phyloP scores from a whole-genome alignment of 352 stramenopile genomes.

The Globisporangium echinulatum region DNA sequence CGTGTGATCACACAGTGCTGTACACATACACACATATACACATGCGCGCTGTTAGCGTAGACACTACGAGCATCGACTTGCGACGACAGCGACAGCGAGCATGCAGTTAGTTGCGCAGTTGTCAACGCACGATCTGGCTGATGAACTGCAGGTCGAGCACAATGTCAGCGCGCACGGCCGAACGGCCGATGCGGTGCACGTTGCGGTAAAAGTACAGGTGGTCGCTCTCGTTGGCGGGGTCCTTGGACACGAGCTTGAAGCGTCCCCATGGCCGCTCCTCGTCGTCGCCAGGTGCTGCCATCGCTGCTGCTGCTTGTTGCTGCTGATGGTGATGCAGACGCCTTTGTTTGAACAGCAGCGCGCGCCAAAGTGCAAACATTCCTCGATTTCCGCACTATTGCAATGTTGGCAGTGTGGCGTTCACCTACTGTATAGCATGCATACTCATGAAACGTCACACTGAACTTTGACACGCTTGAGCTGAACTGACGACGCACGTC shows the following conservation, averaged over 20 bases:
- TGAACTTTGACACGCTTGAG: not conserved
- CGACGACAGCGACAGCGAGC: not conserved
- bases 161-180: slow-evolving; percentile 32
- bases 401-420: not conserved
- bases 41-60: not conserved
- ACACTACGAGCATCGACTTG: not conserved
- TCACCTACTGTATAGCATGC: no score
- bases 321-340: not conserved
- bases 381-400: not conserved
- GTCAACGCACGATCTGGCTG: slow-evolving; percentile 47
- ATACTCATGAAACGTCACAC: not conserved
- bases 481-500: not conserved
- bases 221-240: slow-evolving; percentile 42
- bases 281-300: not conserved
- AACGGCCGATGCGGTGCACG: slow-evolving; percentile 49
- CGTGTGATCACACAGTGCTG: slow-evolving; percentile 60
- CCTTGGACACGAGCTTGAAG: slow-evolving; percentile 56
- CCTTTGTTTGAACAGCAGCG: not conserved
- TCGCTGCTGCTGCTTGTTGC: not conserved
- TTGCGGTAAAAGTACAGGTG: slow-evolving; percentile 52
- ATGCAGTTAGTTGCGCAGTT: not conserved
- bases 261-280: slow-evolving; percentile 37
- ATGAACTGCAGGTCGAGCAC: slow-evolving; percentile 56
- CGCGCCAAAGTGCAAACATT: not conserved
- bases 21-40: not conserved